Percentiles rank a stretch among this genome's conserved stretches.
phyloP scores from a whole-genome alignment of 2,329 filamentous ascomycete genomes.

The Sphaceloma murrayae region DNA sequence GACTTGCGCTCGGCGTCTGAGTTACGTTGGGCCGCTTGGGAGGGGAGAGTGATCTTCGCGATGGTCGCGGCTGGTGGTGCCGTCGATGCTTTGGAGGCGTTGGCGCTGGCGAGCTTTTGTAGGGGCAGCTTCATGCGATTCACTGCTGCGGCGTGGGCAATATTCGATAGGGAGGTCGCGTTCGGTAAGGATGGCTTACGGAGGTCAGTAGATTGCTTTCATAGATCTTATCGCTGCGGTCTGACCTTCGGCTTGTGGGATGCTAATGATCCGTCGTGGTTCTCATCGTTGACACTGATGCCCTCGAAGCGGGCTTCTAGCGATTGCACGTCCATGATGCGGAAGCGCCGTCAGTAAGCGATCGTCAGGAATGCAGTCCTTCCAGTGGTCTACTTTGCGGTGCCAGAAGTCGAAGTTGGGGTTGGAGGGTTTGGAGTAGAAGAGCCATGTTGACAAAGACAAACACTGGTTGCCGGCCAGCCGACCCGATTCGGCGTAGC shows the following conservation, averaged over 20 bases:
- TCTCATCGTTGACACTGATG: slow-evolving; percentile 83
- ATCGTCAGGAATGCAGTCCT: neutral
- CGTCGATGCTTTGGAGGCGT: slow-evolving; percentile 37
- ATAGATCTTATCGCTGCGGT: neutral
- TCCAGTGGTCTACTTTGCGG: neutral
- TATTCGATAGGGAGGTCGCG: slow-evolving; percentile 40
- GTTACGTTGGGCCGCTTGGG: slow-evolving; percentile 50
- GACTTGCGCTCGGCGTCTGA: slow-evolving; percentile 29
- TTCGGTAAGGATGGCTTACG: slow-evolving; percentile 39
- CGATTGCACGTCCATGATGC: slow-evolving; percentile 60
- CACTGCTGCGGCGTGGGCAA: slow-evolving; percentile 34
- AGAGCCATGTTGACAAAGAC: neutral
- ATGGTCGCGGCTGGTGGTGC: slow-evolving; percentile 43
- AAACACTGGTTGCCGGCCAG: neutral
- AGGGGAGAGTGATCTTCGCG: slow-evolving; percentile 57
- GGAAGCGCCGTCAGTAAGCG: neutral
- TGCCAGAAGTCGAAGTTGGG: neutral
- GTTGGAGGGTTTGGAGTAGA: neutral
- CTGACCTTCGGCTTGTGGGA: slow-evolving; percentile 75
- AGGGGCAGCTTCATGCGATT: slow-evolving; percentile 63
- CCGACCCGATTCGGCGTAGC: neutral
- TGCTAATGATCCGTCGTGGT: slow-evolving; percentile 47
- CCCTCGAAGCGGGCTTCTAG: slow-evolving; percentile 84
- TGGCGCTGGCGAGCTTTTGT: slow-evolving; percentile 77
- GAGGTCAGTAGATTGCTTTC: slow-evolving; percentile 18